phyloP scores from a whole-genome alignment of 495 filamentous ascomycete genomes.

The Tetracladium setigerum region DNA sequence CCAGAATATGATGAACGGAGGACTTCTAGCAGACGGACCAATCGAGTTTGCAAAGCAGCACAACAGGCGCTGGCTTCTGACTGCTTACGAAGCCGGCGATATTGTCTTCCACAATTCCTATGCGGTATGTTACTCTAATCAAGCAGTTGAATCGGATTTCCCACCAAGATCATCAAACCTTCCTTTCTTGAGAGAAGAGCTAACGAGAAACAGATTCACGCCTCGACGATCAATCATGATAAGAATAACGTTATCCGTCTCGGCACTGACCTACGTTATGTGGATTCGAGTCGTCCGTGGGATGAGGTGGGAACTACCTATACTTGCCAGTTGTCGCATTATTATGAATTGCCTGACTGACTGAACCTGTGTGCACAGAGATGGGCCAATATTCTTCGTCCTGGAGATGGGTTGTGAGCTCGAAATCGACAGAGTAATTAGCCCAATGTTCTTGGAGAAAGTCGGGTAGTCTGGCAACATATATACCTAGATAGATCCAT shows the following conservation, averaged over 20 bases:
- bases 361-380: no score
- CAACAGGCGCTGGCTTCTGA: conserved; percentile 44
- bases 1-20: conserved; percentile 47
- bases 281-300: conserved; percentile 39
- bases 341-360: no score
- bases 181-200: no score
- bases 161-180: no score
- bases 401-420: no score
- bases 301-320: conserved; percentile 27
- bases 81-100: conserved; percentile 52
- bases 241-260: conserved; percentile 46
- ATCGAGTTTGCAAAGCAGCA: conserved; percentile 34
- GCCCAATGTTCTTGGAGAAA: no score
- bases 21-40: conserved; percentile 31
- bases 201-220: conserved; percentile 55
- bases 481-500: no score
- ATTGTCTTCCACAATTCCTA: conserved; percentile 53
- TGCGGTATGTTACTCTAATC: conserved; percentile 25
- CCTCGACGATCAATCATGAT: conserved; percentile 47
- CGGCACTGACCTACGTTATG: conserved; percentile 49
- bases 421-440: no score
- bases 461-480: no score
- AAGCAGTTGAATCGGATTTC: background rate
- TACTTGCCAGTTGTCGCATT: no score
- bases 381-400: no score